Evolutionary conservation across 306 rosid species (phyloP).

Genomic region (Lotus japonicus): DNA sequence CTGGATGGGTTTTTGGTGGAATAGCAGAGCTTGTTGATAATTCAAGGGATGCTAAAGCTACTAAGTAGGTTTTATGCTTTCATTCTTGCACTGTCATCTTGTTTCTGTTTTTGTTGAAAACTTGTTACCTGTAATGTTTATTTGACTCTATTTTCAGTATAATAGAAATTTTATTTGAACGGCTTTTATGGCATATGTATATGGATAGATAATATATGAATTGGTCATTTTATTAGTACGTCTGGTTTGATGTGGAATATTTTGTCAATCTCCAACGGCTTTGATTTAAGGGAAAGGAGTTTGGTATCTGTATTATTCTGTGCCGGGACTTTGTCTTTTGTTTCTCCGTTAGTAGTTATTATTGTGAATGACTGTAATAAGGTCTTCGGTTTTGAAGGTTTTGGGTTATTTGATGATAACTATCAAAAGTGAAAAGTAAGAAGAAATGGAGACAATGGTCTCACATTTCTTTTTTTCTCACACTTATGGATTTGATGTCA

Average conservation of each 20-base stretch:
- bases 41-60: conserved; percentile 50
- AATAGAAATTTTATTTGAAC: not conserved
- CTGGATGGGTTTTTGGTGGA: conserved; percentile 63
- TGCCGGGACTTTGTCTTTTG: not conserved
- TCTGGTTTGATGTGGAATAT: no score
- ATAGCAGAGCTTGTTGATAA: conserved; percentile 61
- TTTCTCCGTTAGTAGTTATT: not conserved
- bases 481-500: not conserved
- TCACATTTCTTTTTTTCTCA: not conserved
- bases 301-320: not conserved
- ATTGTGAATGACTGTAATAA: no score
- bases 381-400: no score
- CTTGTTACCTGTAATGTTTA: not conserved
- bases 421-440: not conserved
- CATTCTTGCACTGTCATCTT: not conserved
- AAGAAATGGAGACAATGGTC: not conserved
- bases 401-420: not conserved
- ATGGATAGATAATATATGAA: no score
- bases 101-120: not conserved
- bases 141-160: conserved; percentile 3
- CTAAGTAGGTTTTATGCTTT: conserved; percentile 41
- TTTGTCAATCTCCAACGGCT: not conserved
- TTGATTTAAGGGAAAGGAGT: not conserved
- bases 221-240: no score
- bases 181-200: not conserved